Evolutionary conservation across 2,329 filamentous ascomycete species (phyloP).

Genomic region (Beauveria medogensis): DNA sequence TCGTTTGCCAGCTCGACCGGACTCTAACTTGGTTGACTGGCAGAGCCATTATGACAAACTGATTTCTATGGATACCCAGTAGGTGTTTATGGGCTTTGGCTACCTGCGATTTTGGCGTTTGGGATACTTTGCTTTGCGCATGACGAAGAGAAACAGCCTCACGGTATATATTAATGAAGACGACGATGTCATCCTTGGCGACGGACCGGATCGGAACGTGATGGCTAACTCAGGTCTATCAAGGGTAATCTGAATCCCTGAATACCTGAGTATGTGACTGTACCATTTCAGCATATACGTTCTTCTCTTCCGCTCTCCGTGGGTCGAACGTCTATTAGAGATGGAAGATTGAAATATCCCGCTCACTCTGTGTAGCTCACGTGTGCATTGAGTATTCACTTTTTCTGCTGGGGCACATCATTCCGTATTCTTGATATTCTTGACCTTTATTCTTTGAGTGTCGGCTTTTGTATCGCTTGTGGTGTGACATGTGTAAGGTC

Average conservation of each 20-base stretch:
- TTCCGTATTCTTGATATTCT: neutral
- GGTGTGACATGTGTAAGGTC: neutral
- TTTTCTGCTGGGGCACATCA: slow-evolving; percentile 40
- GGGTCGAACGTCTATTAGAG: slow-evolving; percentile 46
- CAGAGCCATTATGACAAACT: slow-evolving; percentile 32
- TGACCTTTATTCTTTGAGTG: neutral
- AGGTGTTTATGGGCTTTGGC: neutral
- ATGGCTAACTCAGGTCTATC: neutral
- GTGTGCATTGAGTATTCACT: slow-evolving; percentile 37
- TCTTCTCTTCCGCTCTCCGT: slow-evolving; percentile 39
- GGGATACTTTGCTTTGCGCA: neutral
- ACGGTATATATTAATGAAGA: neutral
- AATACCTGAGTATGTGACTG: neutral
- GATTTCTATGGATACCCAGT: neutral
- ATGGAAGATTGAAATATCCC: slow-evolving; percentile 44
- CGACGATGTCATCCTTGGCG: neutral
- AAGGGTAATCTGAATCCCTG: neutral
- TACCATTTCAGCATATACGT: slow-evolving; percentile 48
- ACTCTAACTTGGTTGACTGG: slow-evolving; percentile 20
- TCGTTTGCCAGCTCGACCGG: slow-evolving; percentile 14
- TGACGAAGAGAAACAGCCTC: neutral
- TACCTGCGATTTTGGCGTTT: neutral
- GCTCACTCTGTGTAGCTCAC: slow-evolving; percentile 43
- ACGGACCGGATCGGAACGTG: neutral
- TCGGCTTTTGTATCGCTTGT: neutral